phyloP scores from a whole-genome alignment of 2,329 filamentous ascomycete genomes.

The Nigrospora osmanthi region DNA sequence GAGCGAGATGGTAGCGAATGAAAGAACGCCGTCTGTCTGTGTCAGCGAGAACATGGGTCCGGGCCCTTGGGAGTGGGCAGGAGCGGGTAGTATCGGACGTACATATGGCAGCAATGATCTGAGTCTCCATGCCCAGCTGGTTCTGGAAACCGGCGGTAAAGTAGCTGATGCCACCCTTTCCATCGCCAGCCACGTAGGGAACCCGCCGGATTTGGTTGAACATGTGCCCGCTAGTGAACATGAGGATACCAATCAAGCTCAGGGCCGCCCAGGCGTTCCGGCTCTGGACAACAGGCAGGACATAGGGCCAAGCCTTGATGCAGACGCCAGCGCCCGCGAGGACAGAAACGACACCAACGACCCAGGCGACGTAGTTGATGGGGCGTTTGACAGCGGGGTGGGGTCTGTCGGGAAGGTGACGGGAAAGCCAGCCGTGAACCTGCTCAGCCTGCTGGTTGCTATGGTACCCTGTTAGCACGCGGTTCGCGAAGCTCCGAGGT shows the following conservation, averaged over 20 bases:
- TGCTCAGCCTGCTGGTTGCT: constrained; percentile 71
- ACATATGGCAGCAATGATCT: constrained; percentile 93
- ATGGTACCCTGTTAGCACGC: constrained; percentile 1
- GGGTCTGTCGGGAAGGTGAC: constrained; percentile 69
- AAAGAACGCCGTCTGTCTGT: constrained; percentile 54
- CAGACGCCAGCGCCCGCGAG: constrained; percentile 63
- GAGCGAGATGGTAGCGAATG: constrained; percentile 86
- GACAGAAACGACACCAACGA: constrained; percentile 58
- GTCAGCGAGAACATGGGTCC: constrained; percentile 12
- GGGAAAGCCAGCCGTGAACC: constrained; percentile 69
- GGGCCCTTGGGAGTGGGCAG: background rate
- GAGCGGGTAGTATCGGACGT: constrained; percentile 33
- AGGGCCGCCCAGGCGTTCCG: constrained; percentile 90
- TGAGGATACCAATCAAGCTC: constrained; percentile 78
- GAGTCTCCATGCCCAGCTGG: constrained; percentile 90
- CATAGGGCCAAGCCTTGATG: constrained; percentile 67
- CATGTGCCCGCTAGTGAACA: constrained; percentile 97
- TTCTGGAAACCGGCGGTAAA: constrained; percentile 89
- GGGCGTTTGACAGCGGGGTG: constrained; percentile 75
- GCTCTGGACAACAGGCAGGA: constrained; percentile 77
- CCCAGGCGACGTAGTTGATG: constrained; percentile 76
- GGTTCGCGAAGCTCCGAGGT: background rate
- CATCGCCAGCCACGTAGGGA: constrained; percentile 82
- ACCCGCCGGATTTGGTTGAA: constrained; percentile 98
- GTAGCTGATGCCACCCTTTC: constrained; percentile 78